Percentiles rank a stretch among this genome's conserved stretches.
phyloP scores from a whole-genome alignment of 2,329 filamentous ascomycete genomes.

The Neonectria neomacrospora region DNA sequence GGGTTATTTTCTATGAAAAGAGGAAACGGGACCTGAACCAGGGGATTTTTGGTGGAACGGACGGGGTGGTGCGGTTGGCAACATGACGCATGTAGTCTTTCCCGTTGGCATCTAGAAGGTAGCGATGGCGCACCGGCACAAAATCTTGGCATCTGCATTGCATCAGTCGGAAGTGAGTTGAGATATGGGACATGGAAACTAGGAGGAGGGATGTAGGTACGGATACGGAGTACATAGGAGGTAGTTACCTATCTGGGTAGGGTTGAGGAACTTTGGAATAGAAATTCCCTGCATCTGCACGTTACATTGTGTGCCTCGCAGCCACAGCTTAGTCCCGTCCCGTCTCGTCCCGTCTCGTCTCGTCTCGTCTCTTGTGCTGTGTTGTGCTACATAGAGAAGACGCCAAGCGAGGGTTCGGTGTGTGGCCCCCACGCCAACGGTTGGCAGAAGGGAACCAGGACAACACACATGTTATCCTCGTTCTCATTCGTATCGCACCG shows the following conservation, averaged over 20 bases:
- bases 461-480: not conserved
- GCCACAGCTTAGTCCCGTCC: conserved; percentile 3
- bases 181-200: not conserved
- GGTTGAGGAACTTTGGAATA: conserved; percentile 21
- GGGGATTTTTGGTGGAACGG: not conserved
- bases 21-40: conserved; percentile 11
- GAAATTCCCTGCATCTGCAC: conserved; percentile 20
- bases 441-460: not conserved
- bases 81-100: conserved; percentile 6
- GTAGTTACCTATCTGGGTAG: conserved; percentile 23
- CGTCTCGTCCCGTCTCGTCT: not conserved
- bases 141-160: conserved; percentile 16
- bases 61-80: not conserved
- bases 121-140: conserved; percentile 21
- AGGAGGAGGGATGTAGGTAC: not conserved
- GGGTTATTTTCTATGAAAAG: conserved; percentile 13
- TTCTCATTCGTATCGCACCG: not conserved
- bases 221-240: not conserved
- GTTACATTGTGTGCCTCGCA: not conserved
- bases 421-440: not conserved
- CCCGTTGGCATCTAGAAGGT: conserved; percentile 18
- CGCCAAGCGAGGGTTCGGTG: not conserved
- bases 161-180: not conserved
- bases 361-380: not conserved
- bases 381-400: not conserved